Base-by-base conservation (phyloP, 352 stramenopile species). In the Phytophthora lateralis region DNA sequence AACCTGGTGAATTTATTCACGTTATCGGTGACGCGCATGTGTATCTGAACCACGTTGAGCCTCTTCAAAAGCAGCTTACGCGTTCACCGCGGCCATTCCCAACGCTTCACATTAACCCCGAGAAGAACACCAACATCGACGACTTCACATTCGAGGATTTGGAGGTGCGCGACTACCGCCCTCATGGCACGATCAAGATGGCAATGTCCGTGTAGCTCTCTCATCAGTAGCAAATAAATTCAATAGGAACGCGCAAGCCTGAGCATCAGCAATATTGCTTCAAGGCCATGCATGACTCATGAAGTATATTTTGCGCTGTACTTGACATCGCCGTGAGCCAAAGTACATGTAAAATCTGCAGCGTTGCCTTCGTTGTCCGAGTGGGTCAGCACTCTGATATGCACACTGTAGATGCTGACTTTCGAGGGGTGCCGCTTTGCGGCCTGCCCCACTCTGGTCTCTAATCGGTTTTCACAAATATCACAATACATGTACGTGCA, bases 11-110 rank as follows among this genome's bases (percentile, higher is more conserved):
- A 30, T 99, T 99, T 42, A 85, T 99, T 47, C 98, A 99, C 72
- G 95, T 98, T 5, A 99, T 99, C 66, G 98, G 98, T 26, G 98
- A 99, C 71, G 97, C 97, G 1, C 98, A 99, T 77, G 96, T 99
- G 26, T 99, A 99, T 73, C 55, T 98, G 42, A 99, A 99, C 86
- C 98, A 99, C 76, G 88, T 99, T 18, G 97, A 99, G 62, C 93
- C 97, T 15, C 83, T 99, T 18, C 85, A 95, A 63, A 82, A 98
- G 59, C 98, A 99, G 76, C 68, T 99, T 7, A 74, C 89, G 20
- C 91, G 98, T 20, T 87, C 81, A 20, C 98, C 98, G 1, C 80
- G 91, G 18, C 73, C 92, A 24, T 99, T 99, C 77, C 98, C 98
- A 20, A 98, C 85, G 38, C 80, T 99, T 14, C 78, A 78, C 32